Conservation (phyloP, 2,329 filamentous ascomycete species). For the Ophiostoma angusticollis region DNA sequence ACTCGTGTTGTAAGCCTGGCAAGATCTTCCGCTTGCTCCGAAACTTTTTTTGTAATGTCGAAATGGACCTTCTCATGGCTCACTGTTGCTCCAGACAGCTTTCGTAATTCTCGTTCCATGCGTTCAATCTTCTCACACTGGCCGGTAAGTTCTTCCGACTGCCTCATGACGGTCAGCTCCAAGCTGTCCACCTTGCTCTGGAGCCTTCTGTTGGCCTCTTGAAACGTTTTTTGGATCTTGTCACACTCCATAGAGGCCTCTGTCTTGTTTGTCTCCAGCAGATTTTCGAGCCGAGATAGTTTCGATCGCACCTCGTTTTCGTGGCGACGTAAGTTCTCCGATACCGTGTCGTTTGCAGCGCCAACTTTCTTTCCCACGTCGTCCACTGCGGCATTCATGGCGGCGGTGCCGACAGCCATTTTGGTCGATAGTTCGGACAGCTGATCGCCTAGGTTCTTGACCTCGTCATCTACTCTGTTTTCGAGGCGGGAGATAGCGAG, state of each 20-base stretch:
- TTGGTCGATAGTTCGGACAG: conserved; percentile 10
- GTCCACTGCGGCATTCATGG: conserved; percentile 1
- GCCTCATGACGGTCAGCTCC: conserved; percentile 4
- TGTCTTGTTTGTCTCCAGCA: conserved; percentile 5
- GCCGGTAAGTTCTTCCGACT: conserved; percentile 2
- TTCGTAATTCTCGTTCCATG: conserved; percentile 4
- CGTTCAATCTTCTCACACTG: conserved; percentile 4
- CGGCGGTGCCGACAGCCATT: conserved; percentile 6
- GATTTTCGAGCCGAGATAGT: conserved; percentile 2
- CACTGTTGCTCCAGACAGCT: background rate
- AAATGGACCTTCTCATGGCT: background rate
- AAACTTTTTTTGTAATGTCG: background rate
- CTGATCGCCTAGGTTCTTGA: conserved; percentile 9
- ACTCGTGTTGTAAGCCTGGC: background rate
- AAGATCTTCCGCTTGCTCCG: conserved; percentile 1
- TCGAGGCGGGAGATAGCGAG: conserved; percentile 8
- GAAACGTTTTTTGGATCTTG: background rate
- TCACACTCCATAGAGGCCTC: conserved; percentile 4
- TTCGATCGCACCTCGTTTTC: conserved; percentile 7
- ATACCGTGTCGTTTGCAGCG: background rate
- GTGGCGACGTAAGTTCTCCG: conserved; percentile 3
- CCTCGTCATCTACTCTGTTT: conserved; percentile 12
- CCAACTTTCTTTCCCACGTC: conserved; percentile 1
- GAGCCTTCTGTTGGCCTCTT: conserved; percentile 3
- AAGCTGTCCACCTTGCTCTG: conserved; percentile 9